A percentile compares a stretch with the other conserved stretches of the same genome.
These are phyloP conservation scores for Trichoderma brevicompactum DNA, from an alignment of 2,329 filamentous ascomycete species.

Conservation along the genomic window DNA sequence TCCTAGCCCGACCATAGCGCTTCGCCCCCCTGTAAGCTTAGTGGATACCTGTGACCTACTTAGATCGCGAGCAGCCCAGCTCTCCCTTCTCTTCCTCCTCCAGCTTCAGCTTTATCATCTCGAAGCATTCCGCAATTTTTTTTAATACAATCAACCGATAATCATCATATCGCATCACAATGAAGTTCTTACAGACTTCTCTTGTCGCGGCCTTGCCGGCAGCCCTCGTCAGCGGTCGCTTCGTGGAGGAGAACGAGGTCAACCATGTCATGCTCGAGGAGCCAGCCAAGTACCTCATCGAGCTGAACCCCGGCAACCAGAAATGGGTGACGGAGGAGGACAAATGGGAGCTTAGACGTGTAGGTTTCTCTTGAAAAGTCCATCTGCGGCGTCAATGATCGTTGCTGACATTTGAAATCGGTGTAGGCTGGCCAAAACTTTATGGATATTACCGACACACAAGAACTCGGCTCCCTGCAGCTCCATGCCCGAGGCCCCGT, in stretches of 20 bases:
- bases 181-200: conserved; percentile 60
- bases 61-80: neutral
- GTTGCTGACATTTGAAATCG: neutral
- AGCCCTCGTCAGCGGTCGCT: conserved; percentile 58
- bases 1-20: too few species aligned
- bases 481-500: conserved; percentile 41
- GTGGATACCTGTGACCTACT: conserved; percentile 12
- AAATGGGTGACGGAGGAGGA: conserved; percentile 91
- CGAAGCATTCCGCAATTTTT: neutral
- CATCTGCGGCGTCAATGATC: neutral
- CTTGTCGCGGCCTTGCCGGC: conserved; percentile 59
- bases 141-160: neutral
- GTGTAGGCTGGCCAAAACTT: conserved; percentile 80
- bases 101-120: neutral
- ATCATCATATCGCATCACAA: conserved; percentile 35
- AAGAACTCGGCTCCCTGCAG: conserved; percentile 57
- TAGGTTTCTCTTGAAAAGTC: conserved; percentile 48
- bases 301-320: conserved; percentile 81
- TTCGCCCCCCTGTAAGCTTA: neutral
- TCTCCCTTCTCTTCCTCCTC: neutral
- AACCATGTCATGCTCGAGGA: conserved; percentile 56
- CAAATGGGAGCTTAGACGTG: conserved; percentile 88
- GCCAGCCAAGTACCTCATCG: conserved; percentile 67
- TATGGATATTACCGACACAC: conserved; percentile 88
- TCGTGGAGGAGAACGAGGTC: conserved; percentile 56